phyloP scores from a whole-genome alignment of 371 early-diverging fungal genomes.

The Conidiobolus incongruus region DNA sequence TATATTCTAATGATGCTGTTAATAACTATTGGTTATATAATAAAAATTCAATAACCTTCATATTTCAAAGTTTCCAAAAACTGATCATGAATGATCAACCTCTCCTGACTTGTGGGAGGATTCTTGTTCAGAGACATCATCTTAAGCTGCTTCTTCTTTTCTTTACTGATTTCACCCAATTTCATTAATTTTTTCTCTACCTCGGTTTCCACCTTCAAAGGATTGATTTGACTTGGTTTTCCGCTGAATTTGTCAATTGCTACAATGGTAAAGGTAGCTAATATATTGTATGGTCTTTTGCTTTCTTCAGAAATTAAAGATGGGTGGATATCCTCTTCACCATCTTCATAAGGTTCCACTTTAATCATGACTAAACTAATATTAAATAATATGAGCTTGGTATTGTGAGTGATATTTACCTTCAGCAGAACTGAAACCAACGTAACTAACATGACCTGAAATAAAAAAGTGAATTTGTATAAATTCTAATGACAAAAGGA shows the following conservation, averaged over 20 bases:
- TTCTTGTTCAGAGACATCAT: constrained; percentile 16
- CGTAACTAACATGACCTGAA: constrained; percentile 68
- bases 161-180: constrained; percentile 30
- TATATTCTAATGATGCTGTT: no score
- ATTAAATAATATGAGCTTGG: neutral
- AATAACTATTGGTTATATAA: no score
- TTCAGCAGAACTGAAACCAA: constrained; percentile 82
- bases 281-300: constrained; percentile 5
- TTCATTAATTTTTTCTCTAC: constrained; percentile 45
- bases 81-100: constrained; percentile 52
- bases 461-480: no score
- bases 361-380: neutral
- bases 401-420: constrained; percentile 6
- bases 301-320: constrained; percentile 4
- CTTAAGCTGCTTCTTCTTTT: neutral
- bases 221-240: constrained; percentile 49
- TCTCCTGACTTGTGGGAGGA: constrained; percentile 72
- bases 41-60: constrained; percentile 7
- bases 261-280: constrained; percentile 76
- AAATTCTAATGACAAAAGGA: no score
- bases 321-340: constrained; percentile 13
- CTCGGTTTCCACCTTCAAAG: constrained; percentile 41
- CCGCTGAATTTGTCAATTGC: constrained; percentile 51
- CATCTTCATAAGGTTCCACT: constrained; percentile 49
- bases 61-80: constrained; percentile 37